Conservation (phyloP, 1,284 basidiomycete species). For the Cryptococcus sp. region DNA sequence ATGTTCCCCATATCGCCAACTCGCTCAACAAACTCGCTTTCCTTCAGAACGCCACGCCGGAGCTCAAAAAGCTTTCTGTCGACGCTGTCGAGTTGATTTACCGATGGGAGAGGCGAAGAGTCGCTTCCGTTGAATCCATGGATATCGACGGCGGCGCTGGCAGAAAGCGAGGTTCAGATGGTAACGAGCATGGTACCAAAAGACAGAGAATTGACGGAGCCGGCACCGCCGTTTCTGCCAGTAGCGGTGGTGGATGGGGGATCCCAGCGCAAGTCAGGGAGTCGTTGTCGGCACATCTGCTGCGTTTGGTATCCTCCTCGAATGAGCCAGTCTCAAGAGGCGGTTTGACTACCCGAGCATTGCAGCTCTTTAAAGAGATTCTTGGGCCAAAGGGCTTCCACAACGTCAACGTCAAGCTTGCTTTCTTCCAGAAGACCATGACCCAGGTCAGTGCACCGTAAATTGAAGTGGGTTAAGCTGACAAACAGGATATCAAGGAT, state of each 20-base stretch:
- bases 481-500: slow-evolving; percentile 65
- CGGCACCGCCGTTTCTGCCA: slow-evolving; percentile 47
- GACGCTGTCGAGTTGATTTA: slow-evolving; percentile 83
- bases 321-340: slow-evolving; percentile 64
- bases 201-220: slow-evolving; percentile 50
- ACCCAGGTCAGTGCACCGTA: slow-evolving; percentile 60
- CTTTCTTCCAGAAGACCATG: slow-evolving; percentile 77
- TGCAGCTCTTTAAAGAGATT: slow-evolving; percentile 75
- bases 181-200: slow-evolving; percentile 43
- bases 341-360: slow-evolving; percentile 68
- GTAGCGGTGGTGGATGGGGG: slow-evolving; percentile 56
- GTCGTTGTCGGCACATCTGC: slow-evolving; percentile 86
- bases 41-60: slow-evolving; percentile 65
- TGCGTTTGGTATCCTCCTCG: slow-evolving; percentile 73
- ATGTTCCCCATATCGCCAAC: slow-evolving; percentile 93
- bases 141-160: slow-evolving; percentile 41
- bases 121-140: slow-evolving; percentile 52
- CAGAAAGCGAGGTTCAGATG: slow-evolving; percentile 12
- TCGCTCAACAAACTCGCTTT: slow-evolving; percentile 84
- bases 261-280: slow-evolving; percentile 79
- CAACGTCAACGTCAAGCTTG: slow-evolving; percentile 89
- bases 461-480: slow-evolving; percentile 3
- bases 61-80: slow-evolving; percentile 74
- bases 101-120: slow-evolving; percentile 68
- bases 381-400: slow-evolving; percentile 79